These are phyloP conservation scores for Knufia petricola DNA, from an alignment of 2,329 filamentous ascomycete species.

Conservation along the genomic window DNA sequence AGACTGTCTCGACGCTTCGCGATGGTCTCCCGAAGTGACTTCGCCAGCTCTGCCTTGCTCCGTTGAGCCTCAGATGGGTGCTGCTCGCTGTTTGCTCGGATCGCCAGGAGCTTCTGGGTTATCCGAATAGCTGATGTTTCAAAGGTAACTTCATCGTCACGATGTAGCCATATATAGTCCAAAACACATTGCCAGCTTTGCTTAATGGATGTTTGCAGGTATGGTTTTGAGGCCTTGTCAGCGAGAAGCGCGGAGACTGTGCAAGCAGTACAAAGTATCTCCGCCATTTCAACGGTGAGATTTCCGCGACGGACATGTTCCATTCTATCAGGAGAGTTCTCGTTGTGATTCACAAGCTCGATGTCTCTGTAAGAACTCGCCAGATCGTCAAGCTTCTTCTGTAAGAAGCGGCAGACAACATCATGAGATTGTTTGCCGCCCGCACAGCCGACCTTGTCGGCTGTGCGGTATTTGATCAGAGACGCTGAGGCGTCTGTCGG, in stretches of 20 bases:
- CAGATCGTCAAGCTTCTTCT: slow-evolving; percentile 1
- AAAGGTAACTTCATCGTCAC: neutral
- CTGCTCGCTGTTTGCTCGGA: neutral
- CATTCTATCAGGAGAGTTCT: neutral
- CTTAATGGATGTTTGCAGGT: neutral
- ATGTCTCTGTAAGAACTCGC: neutral
- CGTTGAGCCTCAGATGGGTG: neutral
- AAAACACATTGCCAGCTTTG: neutral
- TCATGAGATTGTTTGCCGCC: neutral
- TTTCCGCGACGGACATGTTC: slow-evolving; percentile 1
- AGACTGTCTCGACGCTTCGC: neutral
- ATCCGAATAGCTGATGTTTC: neutral
- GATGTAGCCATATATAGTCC: neutral
- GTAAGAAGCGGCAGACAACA: neutral
- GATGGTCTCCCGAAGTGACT: neutral
- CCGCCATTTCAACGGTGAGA: slow-evolving; percentile 1
- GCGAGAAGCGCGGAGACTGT: neutral
- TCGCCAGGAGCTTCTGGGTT: neutral
- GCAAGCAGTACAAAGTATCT: slow-evolving; percentile 4
- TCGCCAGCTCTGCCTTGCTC: neutral
- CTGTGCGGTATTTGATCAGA: neutral
- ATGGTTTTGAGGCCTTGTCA: neutral
- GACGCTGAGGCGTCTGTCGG: neutral
- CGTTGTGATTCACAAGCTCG: neutral
- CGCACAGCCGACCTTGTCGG: too few species aligned